These are phyloP conservation scores for Serendipita vermifera DNA, from an alignment of 768 basidiomycete genomes.

Conservation along the genomic window DNA sequence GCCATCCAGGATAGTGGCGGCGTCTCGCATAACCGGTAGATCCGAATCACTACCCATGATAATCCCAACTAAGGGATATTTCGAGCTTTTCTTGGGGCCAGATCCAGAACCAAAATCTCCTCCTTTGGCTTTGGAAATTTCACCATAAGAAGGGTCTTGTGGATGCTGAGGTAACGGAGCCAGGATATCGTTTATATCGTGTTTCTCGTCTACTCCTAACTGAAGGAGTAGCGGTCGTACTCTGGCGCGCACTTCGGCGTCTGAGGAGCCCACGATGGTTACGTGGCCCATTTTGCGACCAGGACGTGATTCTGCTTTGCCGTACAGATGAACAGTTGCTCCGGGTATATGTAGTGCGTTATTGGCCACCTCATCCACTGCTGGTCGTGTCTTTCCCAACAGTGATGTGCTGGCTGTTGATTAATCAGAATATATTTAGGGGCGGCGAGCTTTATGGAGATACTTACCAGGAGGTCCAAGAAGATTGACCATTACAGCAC, in stretches of 20 bases:
- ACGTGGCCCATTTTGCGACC: slow-evolving; percentile 98
- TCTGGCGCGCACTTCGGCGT: slow-evolving; percentile 53
- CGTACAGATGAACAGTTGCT: slow-evolving; percentile 78
- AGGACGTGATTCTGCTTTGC: slow-evolving; percentile 78
- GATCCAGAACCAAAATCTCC: not conserved
- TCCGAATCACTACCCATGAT: slow-evolving; percentile 99
- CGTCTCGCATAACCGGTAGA: slow-evolving; percentile 83
- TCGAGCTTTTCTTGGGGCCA: slow-evolving; percentile 15
- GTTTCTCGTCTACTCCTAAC: slow-evolving; percentile 31
- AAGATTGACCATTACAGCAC: slow-evolving; percentile 87
- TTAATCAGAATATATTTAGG: not conserved
- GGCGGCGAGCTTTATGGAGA: slow-evolving; percentile 26
- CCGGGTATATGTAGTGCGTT: slow-evolving; percentile 59
- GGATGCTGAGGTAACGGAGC: slow-evolving; percentile 16
- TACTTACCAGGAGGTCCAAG: slow-evolving; percentile 68
- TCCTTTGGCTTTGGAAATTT: slow-evolving; percentile 27
- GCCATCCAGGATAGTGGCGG: slow-evolving; percentile 68
- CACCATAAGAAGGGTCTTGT: slow-evolving; percentile 23
- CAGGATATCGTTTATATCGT: not conserved
- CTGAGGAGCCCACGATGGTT: slow-evolving; percentile 72
- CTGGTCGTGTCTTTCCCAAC: not conserved
- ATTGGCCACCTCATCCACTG: slow-evolving; percentile 39
- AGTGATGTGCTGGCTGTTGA: not conserved
- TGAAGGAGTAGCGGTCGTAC: slow-evolving; percentile 63
- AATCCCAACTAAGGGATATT: slow-evolving; percentile 66